Conservation (phyloP, 202 grass and related monocot genomes). For the Dendrocalamus latiflorus region DNA sequence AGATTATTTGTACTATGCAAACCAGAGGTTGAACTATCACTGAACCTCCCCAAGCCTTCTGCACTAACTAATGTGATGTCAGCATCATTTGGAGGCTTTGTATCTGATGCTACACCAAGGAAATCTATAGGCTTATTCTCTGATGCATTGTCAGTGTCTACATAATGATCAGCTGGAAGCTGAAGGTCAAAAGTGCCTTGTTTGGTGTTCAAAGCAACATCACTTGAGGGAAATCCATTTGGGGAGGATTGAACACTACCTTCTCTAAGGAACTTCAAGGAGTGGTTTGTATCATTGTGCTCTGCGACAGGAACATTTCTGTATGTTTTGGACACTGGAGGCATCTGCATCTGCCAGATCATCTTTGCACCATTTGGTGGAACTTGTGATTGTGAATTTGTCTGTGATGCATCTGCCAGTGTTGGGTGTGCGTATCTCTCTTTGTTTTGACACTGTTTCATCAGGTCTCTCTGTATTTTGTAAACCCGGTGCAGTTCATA, state of each 20-base stretch:
- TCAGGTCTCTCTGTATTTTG: conserved; percentile 75
- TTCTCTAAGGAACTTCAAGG: conserved; percentile 72
- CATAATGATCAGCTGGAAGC: conserved; percentile 54
- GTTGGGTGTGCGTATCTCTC: conserved; percentile 19
- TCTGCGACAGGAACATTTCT: conserved; percentile 30
- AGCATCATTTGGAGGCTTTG: conserved; percentile 26
- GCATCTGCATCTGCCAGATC: conserved; percentile 40
- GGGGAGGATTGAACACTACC: conserved; percentile 50
- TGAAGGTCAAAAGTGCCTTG: conserved; percentile 55
- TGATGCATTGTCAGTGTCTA: conserved; percentile 51
- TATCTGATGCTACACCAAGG: conserved; percentile 30
- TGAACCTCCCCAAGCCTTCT: conserved; percentile 21
- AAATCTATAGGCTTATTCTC: conserved; percentile 39
- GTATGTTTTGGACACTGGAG: conserved; percentile 22
- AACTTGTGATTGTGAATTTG: conserved; percentile 60
- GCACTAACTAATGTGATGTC: conserved; percentile 26
- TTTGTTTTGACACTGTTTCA: conserved; percentile 54
- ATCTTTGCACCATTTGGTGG: conserved; percentile 39
- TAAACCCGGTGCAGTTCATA: conserved; percentile 94
- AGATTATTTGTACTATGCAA: conserved; percentile 24
- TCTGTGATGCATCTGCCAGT: conserved; percentile 47
- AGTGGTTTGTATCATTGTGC: conserved; percentile 38
- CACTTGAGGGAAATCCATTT: conserved; percentile 37
- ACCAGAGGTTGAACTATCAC: conserved; percentile 33
- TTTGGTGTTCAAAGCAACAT: conserved; percentile 21